Percentiles rank a stretch among this genome's conserved stretches.
phyloP scores from a whole-genome alignment of 1,139 yeast species.

The Arxiozyma telluris region DNA sequence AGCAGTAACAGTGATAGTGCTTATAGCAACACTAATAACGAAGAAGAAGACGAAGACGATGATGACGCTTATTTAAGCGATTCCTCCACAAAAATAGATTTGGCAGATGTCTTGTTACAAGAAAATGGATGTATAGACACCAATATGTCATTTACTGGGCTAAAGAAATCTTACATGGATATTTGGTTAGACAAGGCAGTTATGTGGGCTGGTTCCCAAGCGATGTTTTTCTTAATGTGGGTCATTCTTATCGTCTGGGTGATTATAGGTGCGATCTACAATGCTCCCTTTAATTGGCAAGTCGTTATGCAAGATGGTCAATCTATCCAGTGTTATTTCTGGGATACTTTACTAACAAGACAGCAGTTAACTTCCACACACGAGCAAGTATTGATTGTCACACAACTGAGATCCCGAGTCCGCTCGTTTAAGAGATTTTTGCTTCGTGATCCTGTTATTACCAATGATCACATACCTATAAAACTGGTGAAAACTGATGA shows the following conservation, averaged over 20 bases:
- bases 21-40: background rate
- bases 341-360: conserved; percentile 36
- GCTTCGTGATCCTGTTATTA: background rate
- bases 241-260: conserved; percentile 30
- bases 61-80: conserved; percentile 6
- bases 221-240: conserved; percentile 25
- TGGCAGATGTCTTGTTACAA: conserved; percentile 8
- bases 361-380: conserved; percentile 31
- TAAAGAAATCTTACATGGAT: conserved; percentile 18
- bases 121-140: conserved; percentile 12
- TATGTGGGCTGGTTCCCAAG: conserved; percentile 27
- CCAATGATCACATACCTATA: background rate
- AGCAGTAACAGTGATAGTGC: background rate
- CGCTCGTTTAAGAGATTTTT: conserved; percentile 22
- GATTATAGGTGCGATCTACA: conserved; percentile 28
- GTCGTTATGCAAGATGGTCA: conserved; percentile 37
- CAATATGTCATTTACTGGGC: conserved; percentile 21
- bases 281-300: conserved; percentile 34
- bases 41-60: background rate
- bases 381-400: conserved; percentile 20
- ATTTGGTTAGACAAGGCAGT: conserved; percentile 20
- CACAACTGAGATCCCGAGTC: conserved; percentile 30
- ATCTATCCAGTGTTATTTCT: conserved; percentile 34
- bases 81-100: conserved; percentile 3
- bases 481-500: background rate